phyloP scores from a whole-genome alignment of 805 yeast genomes.

The Candida corydali region DNA sequence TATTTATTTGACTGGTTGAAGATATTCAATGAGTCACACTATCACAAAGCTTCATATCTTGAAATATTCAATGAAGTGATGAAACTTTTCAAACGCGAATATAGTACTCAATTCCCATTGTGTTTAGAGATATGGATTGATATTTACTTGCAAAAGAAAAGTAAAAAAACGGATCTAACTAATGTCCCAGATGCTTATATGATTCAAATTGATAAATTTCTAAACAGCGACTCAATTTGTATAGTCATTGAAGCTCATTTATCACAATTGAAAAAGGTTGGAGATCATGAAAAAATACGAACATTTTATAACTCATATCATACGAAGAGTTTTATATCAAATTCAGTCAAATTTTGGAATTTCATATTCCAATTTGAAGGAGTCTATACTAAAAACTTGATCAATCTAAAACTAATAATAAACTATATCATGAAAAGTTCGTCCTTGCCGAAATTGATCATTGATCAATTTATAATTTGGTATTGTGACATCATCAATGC shows the following conservation, averaged over 20 bases:
- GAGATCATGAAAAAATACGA: conserved; percentile 12
- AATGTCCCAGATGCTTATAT: no score
- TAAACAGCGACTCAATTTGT: conserved; percentile 41
- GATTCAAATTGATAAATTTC: conserved; percentile 21
- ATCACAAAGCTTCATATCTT: conserved; percentile 17
- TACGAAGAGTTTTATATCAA: conserved; percentile 26
- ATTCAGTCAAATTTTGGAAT: conserved; percentile 52
- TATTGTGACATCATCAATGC: conserved; percentile 16
- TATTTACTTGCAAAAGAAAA: conserved; percentile 4
- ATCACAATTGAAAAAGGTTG: conserved; percentile 20
- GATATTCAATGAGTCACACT: conserved; percentile 18
- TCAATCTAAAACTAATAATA: conserved; percentile 43
- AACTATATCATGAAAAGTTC: conserved; percentile 42
- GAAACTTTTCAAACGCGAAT: background rate
- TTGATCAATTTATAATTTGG: conserved; percentile 33
- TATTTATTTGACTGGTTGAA: conserved; percentile 23
- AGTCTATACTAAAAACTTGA: conserved; percentile 34
- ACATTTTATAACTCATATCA: conserved; percentile 27
- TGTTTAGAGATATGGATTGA: conserved; percentile 1
- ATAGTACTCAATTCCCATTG: background rate
- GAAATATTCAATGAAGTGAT: conserved; percentile 13
- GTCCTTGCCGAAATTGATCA: conserved; percentile 43
- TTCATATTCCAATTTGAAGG: conserved; percentile 53
- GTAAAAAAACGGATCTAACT: background rate
- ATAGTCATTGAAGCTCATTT: conserved; percentile 33